Percentiles rank a stretch among this genome's conserved stretches.
phyloP scores from a whole-genome alignment of 1,284 basidiomycete species.

The Heterobasidion annosum region DNA sequence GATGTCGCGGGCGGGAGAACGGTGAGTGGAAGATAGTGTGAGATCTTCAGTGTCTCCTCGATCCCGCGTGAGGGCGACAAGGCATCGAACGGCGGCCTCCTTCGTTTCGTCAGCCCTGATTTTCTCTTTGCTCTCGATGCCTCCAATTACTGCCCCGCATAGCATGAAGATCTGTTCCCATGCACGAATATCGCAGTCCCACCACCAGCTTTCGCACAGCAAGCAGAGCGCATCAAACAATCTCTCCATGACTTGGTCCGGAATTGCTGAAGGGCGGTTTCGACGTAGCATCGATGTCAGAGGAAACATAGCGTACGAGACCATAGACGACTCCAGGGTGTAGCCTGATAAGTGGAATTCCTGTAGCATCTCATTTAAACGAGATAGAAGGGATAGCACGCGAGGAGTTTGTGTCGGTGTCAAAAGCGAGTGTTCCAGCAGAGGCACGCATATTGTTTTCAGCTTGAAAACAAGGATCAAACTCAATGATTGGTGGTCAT shows the following conservation, averaged over 20 bases:
- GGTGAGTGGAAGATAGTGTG: conserved; percentile 11
- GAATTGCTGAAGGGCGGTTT: conserved; percentile 55
- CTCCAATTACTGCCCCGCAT: conserved; percentile 59
- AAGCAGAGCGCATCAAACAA: conserved; percentile 53
- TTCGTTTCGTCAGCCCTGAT: conserved; percentile 71
- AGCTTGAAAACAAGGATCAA: conserved; percentile 35
- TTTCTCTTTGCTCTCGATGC: conserved; percentile 51
- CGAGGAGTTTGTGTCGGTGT: conserved; percentile 41
- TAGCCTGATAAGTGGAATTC: conserved; percentile 28
- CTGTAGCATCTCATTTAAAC: conserved; percentile 39
- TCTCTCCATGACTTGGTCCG: conserved; percentile 74
- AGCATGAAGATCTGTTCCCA: conserved; percentile 87
- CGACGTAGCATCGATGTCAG: conserved; percentile 75
- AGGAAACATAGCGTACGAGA: conserved; percentile 83
- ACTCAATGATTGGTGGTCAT: neutral
- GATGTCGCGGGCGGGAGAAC: conserved; percentile 20
- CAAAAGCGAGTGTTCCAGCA: conserved; percentile 58
- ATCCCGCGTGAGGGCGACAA: conserved; percentile 47
- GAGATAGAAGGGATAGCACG: conserved; percentile 42
- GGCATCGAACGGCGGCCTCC: conserved; percentile 48
- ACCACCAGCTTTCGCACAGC: conserved; percentile 74
- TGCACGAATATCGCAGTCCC: conserved; percentile 50
- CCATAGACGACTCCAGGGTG: conserved; percentile 49
- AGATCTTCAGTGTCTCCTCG: conserved; percentile 30
- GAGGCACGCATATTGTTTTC: conserved; percentile 70